Percentiles rank a stretch among this genome's conserved stretches.
Conservation (phyloP, 495 filamentous ascomycete genomes). For the Neurospora sp. region DNA sequence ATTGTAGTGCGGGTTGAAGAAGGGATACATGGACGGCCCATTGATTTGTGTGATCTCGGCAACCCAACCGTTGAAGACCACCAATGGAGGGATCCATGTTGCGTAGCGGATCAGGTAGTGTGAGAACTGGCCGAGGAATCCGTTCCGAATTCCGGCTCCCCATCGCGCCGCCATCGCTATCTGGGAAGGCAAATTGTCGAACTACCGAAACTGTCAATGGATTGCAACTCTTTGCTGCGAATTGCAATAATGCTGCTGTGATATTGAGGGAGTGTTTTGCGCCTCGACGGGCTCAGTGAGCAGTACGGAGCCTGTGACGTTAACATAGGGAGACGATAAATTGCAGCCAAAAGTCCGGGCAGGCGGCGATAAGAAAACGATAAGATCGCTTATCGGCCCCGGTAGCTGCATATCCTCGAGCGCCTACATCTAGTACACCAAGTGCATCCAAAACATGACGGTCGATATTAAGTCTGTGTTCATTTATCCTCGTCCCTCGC, state of each 20-base stretch:
- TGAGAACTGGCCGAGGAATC: slow-evolving; percentile 27
- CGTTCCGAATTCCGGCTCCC: slow-evolving; percentile 15
- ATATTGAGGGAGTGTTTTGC: background rate
- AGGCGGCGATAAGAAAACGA: background rate
- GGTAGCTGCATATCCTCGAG: background rate
- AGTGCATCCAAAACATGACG: background rate
- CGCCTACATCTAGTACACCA: background rate
- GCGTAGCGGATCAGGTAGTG: slow-evolving; percentile 42
- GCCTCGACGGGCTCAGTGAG: background rate
- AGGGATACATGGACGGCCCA: slow-evolving; percentile 70
- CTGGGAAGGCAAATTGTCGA: background rate
- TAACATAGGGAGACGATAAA: background rate
- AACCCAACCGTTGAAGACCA: slow-evolving; percentile 56
- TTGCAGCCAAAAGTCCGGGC: background rate
- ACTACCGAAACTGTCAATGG: background rate
- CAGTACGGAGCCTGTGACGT: background rate
- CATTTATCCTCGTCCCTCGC: background rate
- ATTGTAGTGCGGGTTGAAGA: slow-evolving; percentile 56
- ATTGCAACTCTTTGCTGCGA: background rate
- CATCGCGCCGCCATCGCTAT: slow-evolving; percentile 20
- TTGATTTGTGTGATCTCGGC: slow-evolving; percentile 51
- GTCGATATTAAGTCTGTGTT: background rate
- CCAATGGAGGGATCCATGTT: slow-evolving; percentile 52
- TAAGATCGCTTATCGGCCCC: slow-evolving; percentile 1
- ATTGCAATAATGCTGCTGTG: background rate